Evolutionary conservation across 2,329 filamentous ascomycete species (phyloP).

Genomic region (Exophiala spinifera): DNA sequence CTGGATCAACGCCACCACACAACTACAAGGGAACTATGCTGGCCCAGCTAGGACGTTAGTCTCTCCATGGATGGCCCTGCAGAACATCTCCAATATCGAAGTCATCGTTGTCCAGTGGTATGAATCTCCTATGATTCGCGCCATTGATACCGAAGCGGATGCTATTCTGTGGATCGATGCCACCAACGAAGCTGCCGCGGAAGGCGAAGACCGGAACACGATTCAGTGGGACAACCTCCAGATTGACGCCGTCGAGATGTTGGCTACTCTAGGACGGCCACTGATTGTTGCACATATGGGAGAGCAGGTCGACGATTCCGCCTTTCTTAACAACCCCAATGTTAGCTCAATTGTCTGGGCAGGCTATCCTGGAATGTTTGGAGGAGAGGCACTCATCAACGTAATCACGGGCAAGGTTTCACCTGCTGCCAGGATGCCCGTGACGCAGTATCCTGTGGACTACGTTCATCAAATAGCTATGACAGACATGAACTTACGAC

Average conservation of each 20-base stretch:
- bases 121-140: conserved; percentile 12
- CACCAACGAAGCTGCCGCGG: conserved; percentile 42
- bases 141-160: conserved; percentile 36
- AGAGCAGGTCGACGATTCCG: conserved; percentile 42
- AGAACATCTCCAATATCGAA: conserved; percentile 6
- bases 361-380: conserved; percentile 44
- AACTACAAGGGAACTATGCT: conserved; percentile 60
- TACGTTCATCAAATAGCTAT: conserved; percentile 43
- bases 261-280: conserved; percentile 37
- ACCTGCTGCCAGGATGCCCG: conserved; percentile 25
- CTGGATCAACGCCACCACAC: conserved; percentile 55
- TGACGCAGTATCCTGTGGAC: conserved; percentile 12
- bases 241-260: conserved; percentile 37
- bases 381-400: conserved; percentile 41
- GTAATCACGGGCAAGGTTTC: conserved; percentile 40
- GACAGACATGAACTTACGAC: conserved; percentile 40
- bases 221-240: conserved; percentile 45
- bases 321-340: conserved; percentile 37
- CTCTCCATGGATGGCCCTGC: conserved; percentile 52
- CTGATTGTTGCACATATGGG: conserved; percentile 41
- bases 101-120: not conserved
- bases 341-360: conserved; percentile 43
- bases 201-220: conserved; percentile 39
- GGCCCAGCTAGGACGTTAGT: conserved; percentile 55
- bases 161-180: conserved; percentile 42